These are phyloP conservation scores for Solanum lycopersicoides DNA, from an alignment of 257 asterid species.

Conservation along the genomic window DNA sequence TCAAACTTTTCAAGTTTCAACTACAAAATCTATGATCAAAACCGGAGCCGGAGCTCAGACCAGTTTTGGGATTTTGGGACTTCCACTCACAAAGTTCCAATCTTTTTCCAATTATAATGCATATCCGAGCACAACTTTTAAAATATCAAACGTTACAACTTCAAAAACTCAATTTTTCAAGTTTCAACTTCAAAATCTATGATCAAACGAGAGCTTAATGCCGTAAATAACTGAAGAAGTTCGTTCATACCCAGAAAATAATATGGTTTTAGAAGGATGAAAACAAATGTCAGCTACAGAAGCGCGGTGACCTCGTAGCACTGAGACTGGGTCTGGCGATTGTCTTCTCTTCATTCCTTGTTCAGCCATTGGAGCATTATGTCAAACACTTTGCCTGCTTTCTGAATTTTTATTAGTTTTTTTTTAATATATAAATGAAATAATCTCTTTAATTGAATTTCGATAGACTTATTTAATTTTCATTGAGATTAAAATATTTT, in stretches of 20 bases:
- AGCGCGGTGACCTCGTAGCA: constrained; percentile 94
- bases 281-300: constrained; percentile 75
- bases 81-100: background rate
- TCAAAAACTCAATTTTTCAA: background rate
- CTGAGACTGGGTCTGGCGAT: constrained; percentile 87
- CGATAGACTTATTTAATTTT: too few species aligned
- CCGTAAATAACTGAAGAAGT: background rate
- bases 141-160: background rate
- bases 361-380: constrained; percentile 22
- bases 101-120: background rate
- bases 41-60: background rate
- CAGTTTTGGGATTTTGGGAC: background rate
- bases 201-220: background rate
- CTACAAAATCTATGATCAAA: background rate
- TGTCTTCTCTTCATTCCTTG: constrained; percentile 49
- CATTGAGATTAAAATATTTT: background rate
- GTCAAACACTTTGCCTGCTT: constrained; percentile 11
- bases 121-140: background rate
- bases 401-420: too few species aligned
- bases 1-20: background rate
- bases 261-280: constrained; percentile 53
- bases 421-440: too few species aligned
- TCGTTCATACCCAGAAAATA: constrained; percentile 46
- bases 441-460: background rate
- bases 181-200: background rate